phyloP scores from a whole-genome alignment of 2,329 filamentous ascomycete species.

The Aspergillus sojae region DNA sequence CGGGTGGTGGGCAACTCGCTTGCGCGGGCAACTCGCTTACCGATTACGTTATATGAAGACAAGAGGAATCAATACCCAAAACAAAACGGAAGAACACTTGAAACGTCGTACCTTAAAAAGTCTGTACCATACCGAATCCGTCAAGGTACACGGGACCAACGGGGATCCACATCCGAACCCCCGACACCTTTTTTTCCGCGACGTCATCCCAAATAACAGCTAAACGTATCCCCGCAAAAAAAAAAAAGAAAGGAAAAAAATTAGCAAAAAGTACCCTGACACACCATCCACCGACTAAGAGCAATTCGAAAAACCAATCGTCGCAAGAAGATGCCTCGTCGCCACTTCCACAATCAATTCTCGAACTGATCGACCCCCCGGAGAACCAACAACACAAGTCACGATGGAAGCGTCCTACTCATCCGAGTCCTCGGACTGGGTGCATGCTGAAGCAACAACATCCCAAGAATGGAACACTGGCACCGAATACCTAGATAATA shows the following conservation, averaged over 20 bases:
- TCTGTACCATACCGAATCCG: background rate
- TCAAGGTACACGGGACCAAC: background rate
- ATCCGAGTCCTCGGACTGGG: background rate
- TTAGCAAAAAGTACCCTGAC: background rate
- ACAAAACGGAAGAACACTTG: background rate
- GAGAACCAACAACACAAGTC: background rate
- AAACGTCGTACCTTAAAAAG: background rate
- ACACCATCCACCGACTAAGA: background rate
- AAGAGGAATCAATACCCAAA: background rate
- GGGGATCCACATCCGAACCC: background rate
- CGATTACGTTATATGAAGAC: background rate
- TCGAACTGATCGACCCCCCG: background rate
- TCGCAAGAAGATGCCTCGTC: background rate
- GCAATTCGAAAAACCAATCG: background rate
- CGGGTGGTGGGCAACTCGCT: no score
- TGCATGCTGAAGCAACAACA: background rate
- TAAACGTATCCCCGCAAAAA: background rate
- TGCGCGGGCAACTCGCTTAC: no score
- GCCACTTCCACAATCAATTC: background rate
- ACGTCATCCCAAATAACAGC: slow-evolving; percentile 2
- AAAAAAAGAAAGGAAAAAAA: background rate
- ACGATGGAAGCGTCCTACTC: background rate
- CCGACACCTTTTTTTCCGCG: background rate
- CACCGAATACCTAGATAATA: background rate
- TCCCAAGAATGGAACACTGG: background rate